phyloP scores from a whole-genome alignment of 208 protist species.

The Tritrichomonas musculus region DNA sequence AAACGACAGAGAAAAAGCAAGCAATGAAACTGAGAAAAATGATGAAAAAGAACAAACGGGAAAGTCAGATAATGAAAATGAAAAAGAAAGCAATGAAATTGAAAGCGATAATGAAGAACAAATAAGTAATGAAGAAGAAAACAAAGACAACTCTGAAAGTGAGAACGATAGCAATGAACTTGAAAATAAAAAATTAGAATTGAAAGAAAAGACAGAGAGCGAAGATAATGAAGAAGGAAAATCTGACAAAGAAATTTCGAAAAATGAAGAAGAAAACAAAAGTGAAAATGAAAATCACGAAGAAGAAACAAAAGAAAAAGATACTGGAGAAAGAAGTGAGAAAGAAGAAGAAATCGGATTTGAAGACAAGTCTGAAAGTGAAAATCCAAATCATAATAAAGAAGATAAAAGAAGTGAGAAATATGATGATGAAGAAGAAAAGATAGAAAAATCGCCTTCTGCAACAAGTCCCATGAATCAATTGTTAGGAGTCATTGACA shows the following conservation, averaged over 20 bases:
- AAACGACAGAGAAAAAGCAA: not conserved
- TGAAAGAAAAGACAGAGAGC: not conserved
- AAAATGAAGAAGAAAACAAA: not conserved
- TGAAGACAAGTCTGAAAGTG: too few relatives aligned
- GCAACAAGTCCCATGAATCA: too few relatives aligned
- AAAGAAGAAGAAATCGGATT: too few relatives aligned
- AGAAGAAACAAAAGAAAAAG: not conserved
- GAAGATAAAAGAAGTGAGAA: too few relatives aligned
- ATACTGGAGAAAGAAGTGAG: too few relatives aligned
- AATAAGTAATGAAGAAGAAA: too few relatives aligned
- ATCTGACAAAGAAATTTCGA: not conserved
- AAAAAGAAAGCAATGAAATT: not conserved
- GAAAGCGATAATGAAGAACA: not conserved
- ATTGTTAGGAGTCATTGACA: too few relatives aligned
- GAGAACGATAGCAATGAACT: not conserved
- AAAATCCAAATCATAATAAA: too few relatives aligned
- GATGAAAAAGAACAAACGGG: not conserved
- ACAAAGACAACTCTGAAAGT: not conserved
- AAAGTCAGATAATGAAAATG: not conserved
- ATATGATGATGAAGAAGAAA: too few relatives aligned
- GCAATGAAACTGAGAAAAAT: not conserved
- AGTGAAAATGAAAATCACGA: not conserved
- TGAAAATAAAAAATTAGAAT: not conserved
- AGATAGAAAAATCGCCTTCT: too few relatives aligned
- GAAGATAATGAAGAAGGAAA: not conserved